Evolutionary conservation across 2,329 filamentous ascomycete genomes (phyloP).

Genomic region (Scedosporium minutisporum): DNA sequence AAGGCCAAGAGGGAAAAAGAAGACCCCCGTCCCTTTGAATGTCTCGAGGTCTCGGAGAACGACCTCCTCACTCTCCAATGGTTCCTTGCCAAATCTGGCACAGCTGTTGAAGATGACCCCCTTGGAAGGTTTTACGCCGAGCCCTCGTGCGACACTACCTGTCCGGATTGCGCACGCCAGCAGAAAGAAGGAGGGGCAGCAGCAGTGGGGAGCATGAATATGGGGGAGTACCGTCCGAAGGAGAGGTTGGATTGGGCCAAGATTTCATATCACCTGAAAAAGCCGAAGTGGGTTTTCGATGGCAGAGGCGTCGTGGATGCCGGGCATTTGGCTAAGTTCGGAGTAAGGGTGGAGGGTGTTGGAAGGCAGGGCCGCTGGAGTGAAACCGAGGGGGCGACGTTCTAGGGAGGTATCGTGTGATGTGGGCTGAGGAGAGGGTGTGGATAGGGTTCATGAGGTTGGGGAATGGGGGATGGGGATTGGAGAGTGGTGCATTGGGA

Average conservation of each 20-base stretch:
- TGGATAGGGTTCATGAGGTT: background rate
- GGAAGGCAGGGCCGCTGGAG: conserved; percentile 27
- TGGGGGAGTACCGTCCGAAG: conserved; percentile 34
- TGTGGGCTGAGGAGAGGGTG: background rate
- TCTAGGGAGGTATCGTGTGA: conserved; percentile 2
- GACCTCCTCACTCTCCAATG: conserved; percentile 39
- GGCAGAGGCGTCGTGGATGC: conserved; percentile 44
- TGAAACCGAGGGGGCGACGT: background rate
- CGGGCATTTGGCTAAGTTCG: conserved; percentile 37
- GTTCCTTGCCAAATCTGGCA: conserved; percentile 27
- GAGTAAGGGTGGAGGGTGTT: conserved; percentile 42
- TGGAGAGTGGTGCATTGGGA: background rate
- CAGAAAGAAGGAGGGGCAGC: conserved; percentile 18
- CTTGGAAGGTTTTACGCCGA: conserved; percentile 33
- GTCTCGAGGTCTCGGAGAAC: conserved; percentile 26
- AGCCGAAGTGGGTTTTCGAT: conserved; percentile 47
- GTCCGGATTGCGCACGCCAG: conserved; percentile 34
- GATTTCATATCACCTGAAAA: conserved; percentile 38
- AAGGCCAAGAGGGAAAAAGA: conserved; percentile 14
- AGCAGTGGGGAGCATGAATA: conserved; percentile 26
- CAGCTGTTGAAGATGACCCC: conserved; percentile 28
- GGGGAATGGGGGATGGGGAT: background rate
- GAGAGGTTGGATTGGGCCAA: conserved; percentile 41
- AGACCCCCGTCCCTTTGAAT: conserved; percentile 37
- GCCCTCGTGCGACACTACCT: conserved; percentile 34